Evolutionary conservation across 148 eudicot genomes (phyloP).

Genomic region (Oxyria digyna): DNA sequence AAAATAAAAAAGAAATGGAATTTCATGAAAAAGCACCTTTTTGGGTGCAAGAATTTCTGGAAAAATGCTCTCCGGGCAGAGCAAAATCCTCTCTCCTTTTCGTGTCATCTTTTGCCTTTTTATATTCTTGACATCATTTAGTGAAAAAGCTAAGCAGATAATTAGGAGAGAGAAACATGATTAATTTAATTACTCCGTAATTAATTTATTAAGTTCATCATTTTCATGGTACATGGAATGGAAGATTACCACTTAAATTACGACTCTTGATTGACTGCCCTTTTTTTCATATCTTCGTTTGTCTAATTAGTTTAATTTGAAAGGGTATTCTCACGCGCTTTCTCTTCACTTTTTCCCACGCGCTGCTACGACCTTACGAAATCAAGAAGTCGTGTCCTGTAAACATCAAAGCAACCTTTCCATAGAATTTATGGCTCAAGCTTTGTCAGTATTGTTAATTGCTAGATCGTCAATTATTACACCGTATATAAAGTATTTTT

Average conservation of each 20-base stretch:
- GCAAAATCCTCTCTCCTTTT: constrained; percentile 7
- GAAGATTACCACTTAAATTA: not conserved
- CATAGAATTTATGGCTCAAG: not conserved
- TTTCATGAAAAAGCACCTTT: not conserved
- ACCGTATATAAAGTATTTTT: not conserved
- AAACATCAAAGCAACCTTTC: not conserved
- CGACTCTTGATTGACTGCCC: not conserved
- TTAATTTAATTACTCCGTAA: not conserved
- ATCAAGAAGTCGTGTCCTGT: not conserved
- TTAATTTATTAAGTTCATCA: not conserved
- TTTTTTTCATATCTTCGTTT: not conserved
- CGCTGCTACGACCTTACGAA: not conserved
- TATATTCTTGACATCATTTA: not conserved
- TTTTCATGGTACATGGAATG: constrained; percentile 5
- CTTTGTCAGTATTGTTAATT: not conserved
- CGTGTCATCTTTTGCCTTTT: not conserved
- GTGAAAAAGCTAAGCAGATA: not conserved
- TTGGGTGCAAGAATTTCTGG: constrained; percentile 10
- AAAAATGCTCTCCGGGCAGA: constrained; percentile 11
- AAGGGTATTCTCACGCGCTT: not conserved
- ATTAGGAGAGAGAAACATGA: constrained; percentile 3
- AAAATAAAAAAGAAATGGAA: not conserved
- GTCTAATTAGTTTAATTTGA: not conserved
- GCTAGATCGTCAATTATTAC: not conserved
- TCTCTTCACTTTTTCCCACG: not conserved